Base-by-base conservation (phyloP, 2,329 filamentous ascomycete genomes). In the Capronia americana region DNA sequence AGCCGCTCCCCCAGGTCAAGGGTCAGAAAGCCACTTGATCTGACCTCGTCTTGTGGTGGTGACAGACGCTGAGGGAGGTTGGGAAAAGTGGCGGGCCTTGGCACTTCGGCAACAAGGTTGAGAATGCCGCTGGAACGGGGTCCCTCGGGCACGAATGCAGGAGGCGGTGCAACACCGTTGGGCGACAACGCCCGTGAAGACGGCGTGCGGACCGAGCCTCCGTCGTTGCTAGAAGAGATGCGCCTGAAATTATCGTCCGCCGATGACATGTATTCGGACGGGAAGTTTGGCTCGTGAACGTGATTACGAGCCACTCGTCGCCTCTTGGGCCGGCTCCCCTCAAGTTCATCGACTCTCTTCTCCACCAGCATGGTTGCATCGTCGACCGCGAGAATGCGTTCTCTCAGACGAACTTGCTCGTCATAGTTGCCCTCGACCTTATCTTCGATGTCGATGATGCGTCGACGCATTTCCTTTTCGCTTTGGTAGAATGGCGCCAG, bases 401-500 rank as follows among this genome's bases (percentile, higher is more conserved):
- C 74, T 41, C 68, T 68, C 26, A 75, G 61, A 46, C 70, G 71
- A 48, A 72, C 65, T 41, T 74, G 70, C 61, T 73, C 69, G 59
- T 76, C 75, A 62, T 71, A 64, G 44, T 71, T 65, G 44, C 68
- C 66, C 58, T 74, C 73, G 44, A 75, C 66, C 48, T 68, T 69
- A 57, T 75, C 71, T 60, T 76, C 74, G 3, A 75, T 63, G 17
- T 75, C 71, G n/a, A 66, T 60, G 41, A 75, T 69, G 58, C 70
- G 72, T 12, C 69, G 67, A 58, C 69, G 72, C 51, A 76, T 70
- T 51, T 75, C 73, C 34, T 72, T 66, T 44, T 76, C 73, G 51
- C 64, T 70, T 20, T 69, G 71, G 57, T 74, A 75, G 65, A 76
- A 74, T 3, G 73, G 66, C 46, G 73, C 70, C 53, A 76, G 69